phyloP scores from a whole-genome alignment of 208 protist genomes.

The Trypanosoma mega region DNA sequence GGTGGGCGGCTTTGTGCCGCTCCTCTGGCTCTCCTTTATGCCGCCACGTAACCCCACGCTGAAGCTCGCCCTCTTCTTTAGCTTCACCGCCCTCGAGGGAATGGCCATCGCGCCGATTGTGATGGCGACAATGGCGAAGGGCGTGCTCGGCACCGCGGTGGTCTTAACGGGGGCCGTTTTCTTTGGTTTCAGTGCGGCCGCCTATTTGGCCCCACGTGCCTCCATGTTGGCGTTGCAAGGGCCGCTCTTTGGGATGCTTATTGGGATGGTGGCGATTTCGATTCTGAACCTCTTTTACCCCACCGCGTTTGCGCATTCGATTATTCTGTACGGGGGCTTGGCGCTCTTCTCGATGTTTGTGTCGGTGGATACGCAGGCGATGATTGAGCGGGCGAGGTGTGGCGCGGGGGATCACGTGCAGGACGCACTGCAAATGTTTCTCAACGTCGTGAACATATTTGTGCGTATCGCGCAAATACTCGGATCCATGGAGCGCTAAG shows the following conservation, averaged over 20 bases:
- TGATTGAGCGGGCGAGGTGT: conserved; percentile 88
- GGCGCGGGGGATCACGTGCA: conserved; percentile 81
- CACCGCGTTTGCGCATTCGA: conserved; percentile 71
- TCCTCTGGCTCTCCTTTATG: conserved; percentile 84
- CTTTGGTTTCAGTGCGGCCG: conserved; percentile 83
- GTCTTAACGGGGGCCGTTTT: conserved; percentile 84
- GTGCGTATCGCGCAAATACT: conserved; percentile 87
- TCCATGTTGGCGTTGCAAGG: conserved; percentile 83
- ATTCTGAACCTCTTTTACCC: conserved; percentile 88
- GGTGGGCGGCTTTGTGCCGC: conserved; percentile 77
- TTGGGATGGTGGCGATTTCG: conserved; percentile 82
- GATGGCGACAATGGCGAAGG: conserved; percentile 67
- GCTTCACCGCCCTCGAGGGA: conserved; percentile 79
- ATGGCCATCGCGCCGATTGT: conserved; percentile 85
- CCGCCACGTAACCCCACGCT: conserved; percentile 65
- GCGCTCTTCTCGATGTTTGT: conserved; percentile 86
- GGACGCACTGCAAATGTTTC: conserved; percentile 81
- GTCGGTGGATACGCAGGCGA: conserved; percentile 81
- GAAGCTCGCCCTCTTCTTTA: conserved; percentile 77
- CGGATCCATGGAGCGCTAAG: conserved; percentile 37
- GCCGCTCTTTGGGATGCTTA: conserved; percentile 79
- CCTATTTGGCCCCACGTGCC: conserved; percentile 75
- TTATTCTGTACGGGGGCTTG: conserved; percentile 87
- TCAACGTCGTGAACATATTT: conserved; percentile 91
- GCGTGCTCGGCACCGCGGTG: conserved; percentile 75